These are phyloP conservation scores for Sporisorium iseilematis-ciliati DNA, from an alignment of 1,284 basidiomycete genomes.

Conservation along the genomic window DNA sequence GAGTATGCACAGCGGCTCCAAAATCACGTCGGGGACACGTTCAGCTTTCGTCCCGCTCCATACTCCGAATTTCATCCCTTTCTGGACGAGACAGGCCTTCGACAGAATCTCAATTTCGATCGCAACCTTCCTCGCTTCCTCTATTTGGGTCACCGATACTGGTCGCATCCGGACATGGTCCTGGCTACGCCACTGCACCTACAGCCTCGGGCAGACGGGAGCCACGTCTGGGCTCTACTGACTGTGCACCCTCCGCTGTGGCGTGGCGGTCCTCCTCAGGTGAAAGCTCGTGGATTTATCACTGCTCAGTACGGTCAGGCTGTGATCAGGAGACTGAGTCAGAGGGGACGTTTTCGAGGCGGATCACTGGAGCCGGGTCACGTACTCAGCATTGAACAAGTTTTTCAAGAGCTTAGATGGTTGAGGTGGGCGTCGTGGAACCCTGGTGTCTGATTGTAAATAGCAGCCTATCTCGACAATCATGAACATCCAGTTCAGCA, in stretches of 20 bases:
- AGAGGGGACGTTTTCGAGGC: too few species aligned
- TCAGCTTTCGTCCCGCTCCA: neutral
- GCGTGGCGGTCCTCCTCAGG: neutral
- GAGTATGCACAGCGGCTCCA: neutral
- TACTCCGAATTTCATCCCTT: neutral
- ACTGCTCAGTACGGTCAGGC: neutral
- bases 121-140: conserved; percentile 2
- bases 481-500: too few species aligned
- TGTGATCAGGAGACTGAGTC: neutral
- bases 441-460: neutral
- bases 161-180: neutral
- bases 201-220: neutral
- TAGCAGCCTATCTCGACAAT: too few species aligned
- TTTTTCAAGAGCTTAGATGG: conserved; percentile 4
- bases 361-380: neutral
- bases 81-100: neutral
- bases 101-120: conserved; percentile 2
- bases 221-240: conserved; percentile 1
- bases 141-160: neutral
- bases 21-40: neutral
- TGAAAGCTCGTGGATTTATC: neutral
- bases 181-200: conserved; percentile 1
- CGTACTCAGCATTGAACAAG: conserved; percentile 9
- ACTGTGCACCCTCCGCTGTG: neutral
- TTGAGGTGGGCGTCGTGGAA: neutral